These are phyloP conservation scores for Roridomyces roridus DNA, from an alignment of 768 basidiomycete species.

Conservation along the genomic window DNA sequence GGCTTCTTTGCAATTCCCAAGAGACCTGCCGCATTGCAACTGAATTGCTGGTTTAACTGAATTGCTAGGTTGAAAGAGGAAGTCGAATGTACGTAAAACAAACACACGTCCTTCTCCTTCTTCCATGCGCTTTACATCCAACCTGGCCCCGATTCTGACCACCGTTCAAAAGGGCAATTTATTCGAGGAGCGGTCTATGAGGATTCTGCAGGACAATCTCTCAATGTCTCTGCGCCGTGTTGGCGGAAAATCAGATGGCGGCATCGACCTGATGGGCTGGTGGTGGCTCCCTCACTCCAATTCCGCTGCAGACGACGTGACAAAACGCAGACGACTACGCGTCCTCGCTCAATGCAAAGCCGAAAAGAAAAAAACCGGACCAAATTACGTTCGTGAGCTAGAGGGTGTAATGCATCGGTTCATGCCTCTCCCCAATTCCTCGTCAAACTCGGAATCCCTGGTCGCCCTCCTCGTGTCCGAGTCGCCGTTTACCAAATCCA, in stretches of 20 bases:
- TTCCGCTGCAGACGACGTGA: neutral
- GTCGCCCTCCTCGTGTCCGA: slow-evolving; percentile 85
- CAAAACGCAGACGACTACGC: slow-evolving; percentile 61
- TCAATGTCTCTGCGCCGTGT: slow-evolving; percentile 83
- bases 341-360: slow-evolving; percentile 93
- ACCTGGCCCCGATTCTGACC: slow-evolving; percentile 34
- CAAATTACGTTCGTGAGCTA: slow-evolving; percentile 85
- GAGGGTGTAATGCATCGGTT: slow-evolving; percentile 83
- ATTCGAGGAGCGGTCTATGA: slow-evolving; percentile 76
- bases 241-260: slow-evolving; percentile 90
- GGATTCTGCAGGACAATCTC: slow-evolving; percentile 63
- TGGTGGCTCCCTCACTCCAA: slow-evolving; percentile 77
- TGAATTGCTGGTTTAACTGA: too few relatives aligned
- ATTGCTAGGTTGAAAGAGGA: too few relatives aligned
- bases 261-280: slow-evolving; percentile 89
- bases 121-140: neutral
- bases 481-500: slow-evolving; percentile 77
- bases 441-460: slow-evolving; percentile 36
- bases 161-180: slow-evolving; percentile 71
- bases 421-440: slow-evolving; percentile 28
- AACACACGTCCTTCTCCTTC: neutral
- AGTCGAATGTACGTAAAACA: neutral
- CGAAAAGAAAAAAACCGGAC: slow-evolving; percentile 80
- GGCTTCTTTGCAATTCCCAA: too few relatives aligned
- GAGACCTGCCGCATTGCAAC: too few relatives aligned